Evolutionary conservation across 768 basidiomycete genomes (phyloP), one percentile per base, ranked within the genome.

Genomic region (Leucosporidium yakuticum): DNA sequence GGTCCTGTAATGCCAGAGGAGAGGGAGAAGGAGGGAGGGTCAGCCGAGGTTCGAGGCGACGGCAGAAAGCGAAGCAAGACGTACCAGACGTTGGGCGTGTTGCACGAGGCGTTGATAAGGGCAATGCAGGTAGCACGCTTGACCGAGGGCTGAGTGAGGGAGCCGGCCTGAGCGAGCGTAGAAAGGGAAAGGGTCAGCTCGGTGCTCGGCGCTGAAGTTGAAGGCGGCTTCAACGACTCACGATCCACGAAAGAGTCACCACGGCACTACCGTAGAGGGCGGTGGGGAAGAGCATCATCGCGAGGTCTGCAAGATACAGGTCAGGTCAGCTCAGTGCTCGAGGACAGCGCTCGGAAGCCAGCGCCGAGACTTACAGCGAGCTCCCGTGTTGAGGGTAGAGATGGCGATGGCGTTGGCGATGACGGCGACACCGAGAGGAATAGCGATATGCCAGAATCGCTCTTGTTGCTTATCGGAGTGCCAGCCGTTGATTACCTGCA

Each of bases 81-180:
- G 75, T 76, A 15, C 75, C 75, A 76, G 67, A 77, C 75, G 68
- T 77, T 77, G 53, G 75, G 76, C 2, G 74, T 75, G 68, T 66
- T 68, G 36, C 56, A 58, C 2, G 36, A 21, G 2, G 70, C 64
- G 63, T 69, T 68, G 49, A 73, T 58, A n/a, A 49, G 79, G 3
- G 89, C 91, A 55, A 94, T 81, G 23, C 25, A 51, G 17, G 91
- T 88, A 4, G 93, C 90, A 9, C 91, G 86, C 79, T 93, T 94
- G 14, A 87, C 85, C 4, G 89, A 83, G 34, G 91, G 86, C 23
- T 84, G 84, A 36, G 89, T 85, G 79, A 94, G 80, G 21, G 82
- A 82, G 69, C 83, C 50, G 14, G 50, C 39, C 39, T 51, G 50
- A n/a, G 7, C 2, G 23, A 51, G 50, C 23, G 19, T 8, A 51